Evolutionary conservation across 2,329 filamentous ascomycete genomes (phyloP).

Genomic region (Aspergillus sp.): DNA sequence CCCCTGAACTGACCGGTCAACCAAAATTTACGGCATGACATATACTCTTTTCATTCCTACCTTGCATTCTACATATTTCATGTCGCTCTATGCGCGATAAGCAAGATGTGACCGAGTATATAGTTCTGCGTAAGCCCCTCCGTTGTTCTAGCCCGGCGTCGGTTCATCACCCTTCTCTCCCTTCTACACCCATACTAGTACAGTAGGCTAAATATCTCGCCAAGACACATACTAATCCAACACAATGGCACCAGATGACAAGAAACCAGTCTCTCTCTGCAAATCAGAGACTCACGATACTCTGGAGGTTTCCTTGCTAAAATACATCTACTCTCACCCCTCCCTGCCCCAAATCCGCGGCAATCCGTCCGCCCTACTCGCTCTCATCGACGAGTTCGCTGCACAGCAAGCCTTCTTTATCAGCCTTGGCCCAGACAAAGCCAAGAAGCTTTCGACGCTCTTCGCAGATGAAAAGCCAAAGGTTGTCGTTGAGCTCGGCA

Average conservation of each 20-base stretch:
- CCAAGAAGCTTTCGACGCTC: slow-evolving; percentile 67
- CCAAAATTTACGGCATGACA: not conserved
- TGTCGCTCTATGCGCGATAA: not conserved
- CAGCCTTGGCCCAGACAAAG: slow-evolving; percentile 78
- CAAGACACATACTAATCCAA: not conserved
- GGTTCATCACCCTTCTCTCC: not conserved
- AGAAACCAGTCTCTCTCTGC: not conserved
- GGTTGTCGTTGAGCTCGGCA: slow-evolving; percentile 75
- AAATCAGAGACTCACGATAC: slow-evolving; percentile 3
- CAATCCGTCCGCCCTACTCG: slow-evolving; percentile 50
- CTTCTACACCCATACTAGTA: not conserved
- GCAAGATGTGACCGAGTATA: not conserved
- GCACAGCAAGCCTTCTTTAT: slow-evolving; percentile 68
- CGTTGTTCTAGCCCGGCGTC: not conserved
- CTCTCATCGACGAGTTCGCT: slow-evolving; percentile 70
- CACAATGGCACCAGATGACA: not conserved
- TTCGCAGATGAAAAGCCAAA: slow-evolving; percentile 68
- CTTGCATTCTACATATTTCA: not conserved
- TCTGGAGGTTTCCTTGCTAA: not conserved
- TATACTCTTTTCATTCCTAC: not conserved
- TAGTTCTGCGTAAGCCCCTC: not conserved
- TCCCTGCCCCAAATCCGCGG: not conserved
- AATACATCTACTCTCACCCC: slow-evolving; percentile 4
- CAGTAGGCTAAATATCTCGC: not conserved
- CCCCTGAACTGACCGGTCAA: not conserved